Conservation (phyloP, 2,329 filamentous ascomycete genomes). For the Tolypocladium ovalisporum region DNA sequence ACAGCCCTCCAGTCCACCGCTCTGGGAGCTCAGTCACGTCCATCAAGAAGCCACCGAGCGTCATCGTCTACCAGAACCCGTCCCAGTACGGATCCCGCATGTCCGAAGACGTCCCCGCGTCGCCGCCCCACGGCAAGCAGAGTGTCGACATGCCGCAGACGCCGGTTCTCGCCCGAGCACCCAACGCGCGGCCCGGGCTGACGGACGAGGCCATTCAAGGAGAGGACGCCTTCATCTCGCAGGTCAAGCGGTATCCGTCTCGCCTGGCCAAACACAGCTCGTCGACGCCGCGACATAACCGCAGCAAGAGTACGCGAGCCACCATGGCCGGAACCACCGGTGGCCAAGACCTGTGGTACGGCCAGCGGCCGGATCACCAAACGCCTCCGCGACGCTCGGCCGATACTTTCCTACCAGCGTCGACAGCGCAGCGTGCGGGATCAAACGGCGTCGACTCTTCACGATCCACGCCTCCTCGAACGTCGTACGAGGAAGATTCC, state of each 20-base stretch:
- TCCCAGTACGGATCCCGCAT: conserved; percentile 5
- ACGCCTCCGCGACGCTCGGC: conserved; percentile 19
- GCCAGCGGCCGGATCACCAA: conserved; percentile 20
- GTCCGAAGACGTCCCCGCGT: conserved; percentile 18
- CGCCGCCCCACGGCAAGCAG: conserved; percentile 23
- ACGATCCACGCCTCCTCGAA: conserved; percentile 29
- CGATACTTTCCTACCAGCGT: conserved; percentile 12
- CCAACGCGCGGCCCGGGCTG: conserved; percentile 50
- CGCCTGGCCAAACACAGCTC: conserved; percentile 40
- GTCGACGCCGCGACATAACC: conserved; percentile 20
- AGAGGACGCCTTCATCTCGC: conserved; percentile 45
- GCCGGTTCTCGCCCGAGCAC: conserved; percentile 46
- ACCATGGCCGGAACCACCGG: conserved; percentile 28
- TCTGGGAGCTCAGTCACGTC: conserved; percentile 19
- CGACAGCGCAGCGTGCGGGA: not conserved
- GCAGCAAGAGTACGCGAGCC: conserved; percentile 36
- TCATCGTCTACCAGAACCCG: conserved; percentile 40
- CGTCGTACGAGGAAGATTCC: conserved; percentile 35
- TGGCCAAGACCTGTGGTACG: conserved; percentile 26
- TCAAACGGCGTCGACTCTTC: conserved; percentile 22
- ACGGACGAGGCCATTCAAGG: conserved; percentile 52
- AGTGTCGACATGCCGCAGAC: conserved; percentile 36
- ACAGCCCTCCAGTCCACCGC: conserved; percentile 11
- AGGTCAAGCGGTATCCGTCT: conserved; percentile 39
- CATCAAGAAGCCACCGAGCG: conserved; percentile 35